A percentile compares a stretch with the other conserved stretches of the same genome.
Conservation (phyloP, 2,329 filamentous ascomycete genomes). For the Paraphoma chrysanthemicola region DNA sequence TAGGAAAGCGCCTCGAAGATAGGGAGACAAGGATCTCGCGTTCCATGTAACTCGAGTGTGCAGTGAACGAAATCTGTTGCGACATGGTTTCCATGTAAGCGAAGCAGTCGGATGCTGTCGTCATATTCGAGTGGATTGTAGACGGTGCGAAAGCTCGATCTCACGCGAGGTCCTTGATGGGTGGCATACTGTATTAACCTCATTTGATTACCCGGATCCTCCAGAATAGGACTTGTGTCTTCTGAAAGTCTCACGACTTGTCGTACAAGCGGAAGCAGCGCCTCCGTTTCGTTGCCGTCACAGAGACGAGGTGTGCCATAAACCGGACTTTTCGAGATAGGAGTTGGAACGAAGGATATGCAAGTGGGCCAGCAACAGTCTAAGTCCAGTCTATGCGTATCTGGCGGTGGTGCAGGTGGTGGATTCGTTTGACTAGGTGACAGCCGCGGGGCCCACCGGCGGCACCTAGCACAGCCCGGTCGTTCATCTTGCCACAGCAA, state of each 20-base stretch:
- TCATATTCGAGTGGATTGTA: background rate
- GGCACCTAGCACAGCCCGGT: background rate
- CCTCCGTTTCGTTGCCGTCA: background rate
- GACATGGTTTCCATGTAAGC: background rate
- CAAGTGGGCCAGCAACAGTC: background rate
- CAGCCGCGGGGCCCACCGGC: background rate
- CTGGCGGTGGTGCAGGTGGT: background rate
- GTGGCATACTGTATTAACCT: background rate
- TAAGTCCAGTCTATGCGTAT: background rate
- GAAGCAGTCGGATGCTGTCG: background rate
- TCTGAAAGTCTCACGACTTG: background rate
- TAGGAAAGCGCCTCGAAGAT: background rate
- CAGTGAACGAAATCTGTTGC: background rate
- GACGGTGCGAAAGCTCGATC: background rate
- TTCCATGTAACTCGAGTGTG: background rate
- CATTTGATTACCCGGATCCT: no score
- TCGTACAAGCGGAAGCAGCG: background rate
- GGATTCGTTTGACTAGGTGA: no score
- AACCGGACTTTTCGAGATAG: background rate
- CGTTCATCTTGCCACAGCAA: background rate
- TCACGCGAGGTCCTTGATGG: background rate
- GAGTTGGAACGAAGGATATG: background rate
- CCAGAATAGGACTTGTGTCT: no score
- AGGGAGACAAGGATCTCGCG: background rate
- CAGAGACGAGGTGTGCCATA: background rate